These are phyloP conservation scores for Leucocoprinus leucothites DNA, from an alignment of 768 basidiomycete genomes.

Conservation along the genomic window DNA sequence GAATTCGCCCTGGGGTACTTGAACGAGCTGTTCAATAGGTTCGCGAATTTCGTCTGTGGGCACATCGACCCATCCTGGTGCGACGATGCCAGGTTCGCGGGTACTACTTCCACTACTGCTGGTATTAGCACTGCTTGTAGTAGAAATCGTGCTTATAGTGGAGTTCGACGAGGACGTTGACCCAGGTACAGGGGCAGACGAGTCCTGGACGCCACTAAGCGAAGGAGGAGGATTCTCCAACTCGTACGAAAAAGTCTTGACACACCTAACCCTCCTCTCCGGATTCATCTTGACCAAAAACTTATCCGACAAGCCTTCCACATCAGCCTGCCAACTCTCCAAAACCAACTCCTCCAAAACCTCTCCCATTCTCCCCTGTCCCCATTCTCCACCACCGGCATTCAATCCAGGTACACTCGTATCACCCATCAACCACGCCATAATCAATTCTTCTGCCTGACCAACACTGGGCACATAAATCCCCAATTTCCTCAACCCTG, in stretches of 20 bases:
- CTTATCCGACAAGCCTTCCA: conserved; percentile 8
- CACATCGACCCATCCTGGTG: conserved; percentile 1
- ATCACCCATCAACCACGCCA: not conserved
- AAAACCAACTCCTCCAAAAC: conserved; percentile 5
- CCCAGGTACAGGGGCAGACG: too few relatives aligned
- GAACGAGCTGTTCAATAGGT: not conserved
- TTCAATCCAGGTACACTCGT: too few relatives aligned
- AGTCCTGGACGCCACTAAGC: too few relatives aligned
- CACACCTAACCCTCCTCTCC: conserved; percentile 7
- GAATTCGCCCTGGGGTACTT: conserved; percentile 4
- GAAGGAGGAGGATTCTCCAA: not conserved
- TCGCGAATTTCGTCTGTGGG: conserved; percentile 9
- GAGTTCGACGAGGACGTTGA: not conserved
- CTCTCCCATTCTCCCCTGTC: not conserved
- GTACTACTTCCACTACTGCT: too few relatives aligned
- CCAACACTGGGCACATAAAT: conserved; percentile 9
- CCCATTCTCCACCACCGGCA: not conserved
- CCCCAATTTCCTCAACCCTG: not conserved
- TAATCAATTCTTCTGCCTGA: conserved; percentile 5
- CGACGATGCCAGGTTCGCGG: not conserved
- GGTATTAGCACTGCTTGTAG: not conserved
- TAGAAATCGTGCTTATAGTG: not conserved
- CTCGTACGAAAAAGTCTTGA: conserved; percentile 8
- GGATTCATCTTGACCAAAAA: conserved; percentile 12
- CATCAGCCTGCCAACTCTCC: conserved; percentile 12